phyloP scores from a whole-genome alignment of 2,329 filamentous ascomycete genomes.

The Ambrosiella xylebori region DNA sequence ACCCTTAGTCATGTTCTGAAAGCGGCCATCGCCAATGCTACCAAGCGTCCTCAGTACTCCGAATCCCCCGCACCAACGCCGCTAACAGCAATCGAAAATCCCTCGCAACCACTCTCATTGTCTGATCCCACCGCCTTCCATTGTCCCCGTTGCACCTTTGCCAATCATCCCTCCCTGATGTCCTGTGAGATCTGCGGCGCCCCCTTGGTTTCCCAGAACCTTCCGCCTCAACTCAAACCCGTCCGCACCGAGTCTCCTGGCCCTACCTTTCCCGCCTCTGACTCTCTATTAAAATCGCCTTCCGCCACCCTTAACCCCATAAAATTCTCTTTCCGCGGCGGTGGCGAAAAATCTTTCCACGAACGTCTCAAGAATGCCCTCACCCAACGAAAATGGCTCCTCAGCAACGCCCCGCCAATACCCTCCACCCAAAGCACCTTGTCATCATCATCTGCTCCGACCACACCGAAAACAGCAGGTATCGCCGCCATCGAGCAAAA shows the following conservation, averaged over 20 bases:
- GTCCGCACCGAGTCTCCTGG: slow-evolving; percentile 59
- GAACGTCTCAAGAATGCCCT: slow-evolving; percentile 77
- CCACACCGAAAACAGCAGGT: slow-evolving; percentile 53
- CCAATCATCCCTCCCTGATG: slow-evolving; percentile 73
- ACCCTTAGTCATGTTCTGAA: slow-evolving; percentile 69
- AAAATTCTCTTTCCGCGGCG: slow-evolving; percentile 79
- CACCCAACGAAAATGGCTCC: slow-evolving; percentile 86
- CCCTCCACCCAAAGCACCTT: slow-evolving; percentile 36
- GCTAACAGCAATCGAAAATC: not conserved
- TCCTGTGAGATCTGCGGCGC: slow-evolving; percentile 86
- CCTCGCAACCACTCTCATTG: slow-evolving; percentile 12
- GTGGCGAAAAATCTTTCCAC: slow-evolving; percentile 78
- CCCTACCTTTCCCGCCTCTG: slow-evolving; percentile 44
- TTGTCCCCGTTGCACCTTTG: slow-evolving; percentile 83
- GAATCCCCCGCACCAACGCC: not conserved
- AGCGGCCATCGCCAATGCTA: slow-evolving; percentile 62
- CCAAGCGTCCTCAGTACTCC: slow-evolving; percentile 27
- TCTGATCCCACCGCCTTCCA: slow-evolving; percentile 23
- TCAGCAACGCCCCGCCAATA: slow-evolving; percentile 75
- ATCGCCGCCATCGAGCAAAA: slow-evolving; percentile 85
- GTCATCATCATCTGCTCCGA: not conserved
- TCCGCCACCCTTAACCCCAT: slow-evolving; percentile 35
- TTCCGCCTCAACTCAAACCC: slow-evolving; percentile 20
- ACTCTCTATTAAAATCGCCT: too few species aligned
- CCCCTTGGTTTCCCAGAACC: slow-evolving; percentile 42